These are phyloP conservation scores for Albifimbria verrucaria DNA, from an alignment of 2,329 filamentous ascomycete species.

Conservation along the genomic window DNA sequence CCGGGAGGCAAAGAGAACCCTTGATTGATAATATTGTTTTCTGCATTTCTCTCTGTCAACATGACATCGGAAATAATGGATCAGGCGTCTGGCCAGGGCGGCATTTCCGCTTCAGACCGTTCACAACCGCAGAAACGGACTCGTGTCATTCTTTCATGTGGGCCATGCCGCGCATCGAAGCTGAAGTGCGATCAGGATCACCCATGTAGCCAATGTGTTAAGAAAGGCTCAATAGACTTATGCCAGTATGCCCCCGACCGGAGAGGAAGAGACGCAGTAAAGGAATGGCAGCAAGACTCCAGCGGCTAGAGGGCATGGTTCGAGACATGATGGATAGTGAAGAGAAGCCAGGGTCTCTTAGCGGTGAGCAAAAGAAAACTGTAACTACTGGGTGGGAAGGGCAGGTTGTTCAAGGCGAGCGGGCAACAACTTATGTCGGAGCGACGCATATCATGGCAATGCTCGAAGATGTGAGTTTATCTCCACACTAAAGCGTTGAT, in stretches of 20 bases:
- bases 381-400: constrained; percentile 26
- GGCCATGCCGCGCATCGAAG: constrained; percentile 50
- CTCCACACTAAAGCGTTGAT: background rate
- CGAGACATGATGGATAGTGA: constrained; percentile 49
- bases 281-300: constrained; percentile 52
- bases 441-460: constrained; percentile 60
- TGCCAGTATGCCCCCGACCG: constrained; percentile 49
- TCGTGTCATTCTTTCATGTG: constrained; percentile 50
- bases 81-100: constrained; percentile 16
- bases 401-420: constrained; percentile 40
- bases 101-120: constrained; percentile 12
- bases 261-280: constrained; percentile 36
- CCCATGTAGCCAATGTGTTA: constrained; percentile 51
- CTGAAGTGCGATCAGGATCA: constrained; percentile 53
- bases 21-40: no score
- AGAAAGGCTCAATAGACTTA: constrained; percentile 41
- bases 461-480: constrained; percentile 50
- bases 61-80: background rate
- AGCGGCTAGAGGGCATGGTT: constrained; percentile 56
- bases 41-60: no score
- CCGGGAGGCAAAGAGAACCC: no score
- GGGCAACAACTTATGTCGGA: constrained; percentile 50
- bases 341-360: constrained; percentile 7
- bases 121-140: constrained; percentile 37
- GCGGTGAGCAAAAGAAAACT: constrained; percentile 7